Base-by-base conservation (phyloP, 2,329 filamentous ascomycete species). In the Colletotrichum tanaceti region DNA sequence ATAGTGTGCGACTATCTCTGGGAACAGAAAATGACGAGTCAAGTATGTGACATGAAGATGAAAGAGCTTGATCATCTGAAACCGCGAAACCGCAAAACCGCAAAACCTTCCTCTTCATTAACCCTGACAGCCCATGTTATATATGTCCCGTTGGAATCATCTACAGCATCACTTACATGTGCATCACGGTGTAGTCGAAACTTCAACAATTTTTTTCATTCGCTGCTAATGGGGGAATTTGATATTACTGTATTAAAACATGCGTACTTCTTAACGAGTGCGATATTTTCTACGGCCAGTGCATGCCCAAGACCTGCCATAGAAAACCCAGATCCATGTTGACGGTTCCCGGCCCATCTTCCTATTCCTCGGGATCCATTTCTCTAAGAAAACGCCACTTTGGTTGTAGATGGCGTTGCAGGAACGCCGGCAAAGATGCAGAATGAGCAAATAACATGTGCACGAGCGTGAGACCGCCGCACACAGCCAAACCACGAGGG, bases 361-460 rank as follows among this genome's bases (percentile, higher is more conserved):
- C 16, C 20, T 16, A 10, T 10, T 10, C n/a, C 5, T 10, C n/a
- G 20, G 4, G 18, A 22, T 39, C 35, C 35, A 18, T 22, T 4
- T 10, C 10, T n/a, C 14, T 5, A 18, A 18, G 14, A 46, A 20
- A 46, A 10, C 0, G 11, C 43, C n/a, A n/a, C n/a, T 5, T n/a
- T n/a, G 20, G 20, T 16, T 9, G 35, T 5, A 22, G 38, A 7
- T 3, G 52, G 14, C 14, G 7, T 32, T n/a, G 18, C 4, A 20
- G 13, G 47, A 59, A 59, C 57, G 57, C 44, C 57, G 14, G 32
- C 57, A 14, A 35, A 24, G 38, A 49, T 49, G 44, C 57, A 49
- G 43, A 28, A 53, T 5, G n/a, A 49, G 11, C 3, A 44, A 35
- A 52, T 24, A 35, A 10, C 2, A 20, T 13, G 18, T 20, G 32